Base-by-base conservation (phyloP, 2,329 filamentous ascomycete species). In the Lithohypha guttulata region DNA sequence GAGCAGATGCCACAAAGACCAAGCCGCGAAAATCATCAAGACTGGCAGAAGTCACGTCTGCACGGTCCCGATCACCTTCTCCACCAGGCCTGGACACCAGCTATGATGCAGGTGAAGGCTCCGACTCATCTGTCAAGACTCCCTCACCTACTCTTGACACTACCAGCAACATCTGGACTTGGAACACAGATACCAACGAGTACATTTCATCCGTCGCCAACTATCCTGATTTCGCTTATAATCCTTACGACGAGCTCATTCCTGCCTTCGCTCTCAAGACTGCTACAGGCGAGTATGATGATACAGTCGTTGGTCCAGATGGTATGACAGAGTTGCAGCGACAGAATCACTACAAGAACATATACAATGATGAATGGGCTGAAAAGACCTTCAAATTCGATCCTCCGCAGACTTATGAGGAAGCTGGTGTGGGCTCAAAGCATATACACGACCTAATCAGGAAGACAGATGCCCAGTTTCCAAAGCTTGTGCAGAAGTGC, bases 361-460 rank as follows among this genome's bases (percentile, higher is more conserved):
- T n/a, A 17, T 35, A 25, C 22, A 26, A 35, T 19, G 34, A 29
- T 20, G 25, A 40, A 9, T 40, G 37, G 37, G 37, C 37, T 15
- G 37, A 18, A 5, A 14, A 30, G 11, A 19, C 21, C 2, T 34
- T 40, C n/a, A 17, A 31, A n/a, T 40, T 25, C 20, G 29, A 26
- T 15, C 29, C 15, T 14, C 37, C 37, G 13, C 37, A 40, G 22
- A 40, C 37, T 3, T 40, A 40, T 25, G 37, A 40, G 13, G 37
- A 40, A 23, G 22, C 17, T 14, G 37, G 28, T 34, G 22, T 32
- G 7, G 29, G 37, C n/a, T 26, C 11, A 5, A 40, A 33, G 20
- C 19, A 33, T n/a, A 34, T 40, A 3, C 29, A 34, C 15, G 29
- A 40, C 13, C 14, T 40, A 10, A 27, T 40, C 11, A 18, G 29